Evolutionary conservation across 106 monocot genomes (phyloP), one percentile per base, ranked within the genome.

Genomic region (Dendrobium chrysotoxum): DNA sequence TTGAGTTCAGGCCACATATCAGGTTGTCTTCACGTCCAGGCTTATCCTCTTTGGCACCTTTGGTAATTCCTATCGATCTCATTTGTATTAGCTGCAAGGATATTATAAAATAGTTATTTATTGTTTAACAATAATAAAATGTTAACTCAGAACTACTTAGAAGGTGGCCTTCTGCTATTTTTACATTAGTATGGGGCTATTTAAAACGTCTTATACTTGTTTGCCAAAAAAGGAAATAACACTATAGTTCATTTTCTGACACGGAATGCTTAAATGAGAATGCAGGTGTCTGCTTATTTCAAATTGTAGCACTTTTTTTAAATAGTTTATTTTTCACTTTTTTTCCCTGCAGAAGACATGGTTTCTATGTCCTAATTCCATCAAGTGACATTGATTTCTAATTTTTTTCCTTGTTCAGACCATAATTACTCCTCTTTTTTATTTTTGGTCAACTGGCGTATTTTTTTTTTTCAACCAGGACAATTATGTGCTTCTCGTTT

Each of bases 1-100:
- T 94, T 83, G 92, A 92, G 82, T 92, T 97, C 76, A 89, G 90
- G 79, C 89, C 90, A 11, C 85, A 86, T 77, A 81, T 78, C 17
- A 84, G 75, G 71, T 78, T 82, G 70, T 84, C 81, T 28, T 78
- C 82, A 20, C 66, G 68, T 17, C 64, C 86, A 74, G 80, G 81
- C 71, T 80, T 88, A 68, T 78, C 89, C 40, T 28, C 84, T 26
- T 77, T 81, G n/a, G 85, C 84, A 81, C 74, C 73, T 75, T 61
- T 65, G 89, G 91, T 91, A 89, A 85, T 72, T 82, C 64, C 40
- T 21, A 18, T 28, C 31, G 4, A 20, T 28, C 11, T 26, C 47
- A 72, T 38, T 77, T 67, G 77, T 71, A 21, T 73, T 75, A 25
- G 21, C 23, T 41, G 31, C 61, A 74, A 74, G 21, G 21, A 21